These are phyloP conservation scores for Chlamydomonas incerta DNA, from an alignment of 139 green algal genomes.

Conservation along the genomic window DNA sequence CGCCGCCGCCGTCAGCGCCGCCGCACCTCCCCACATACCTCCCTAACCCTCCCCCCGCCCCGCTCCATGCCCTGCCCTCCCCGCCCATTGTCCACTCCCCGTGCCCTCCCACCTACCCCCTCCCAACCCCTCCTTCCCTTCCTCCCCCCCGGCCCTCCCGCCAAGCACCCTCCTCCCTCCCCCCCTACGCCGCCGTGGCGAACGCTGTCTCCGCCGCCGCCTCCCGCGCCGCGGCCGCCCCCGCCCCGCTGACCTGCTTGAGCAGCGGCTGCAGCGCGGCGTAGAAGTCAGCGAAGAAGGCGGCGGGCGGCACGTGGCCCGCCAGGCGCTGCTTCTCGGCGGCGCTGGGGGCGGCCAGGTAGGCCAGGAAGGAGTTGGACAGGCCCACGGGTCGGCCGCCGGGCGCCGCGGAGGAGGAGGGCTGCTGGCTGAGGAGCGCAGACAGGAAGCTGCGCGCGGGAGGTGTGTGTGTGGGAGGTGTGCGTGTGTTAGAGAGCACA, in stretches of 20 bases:
- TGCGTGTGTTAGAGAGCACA: too few relatives aligned
- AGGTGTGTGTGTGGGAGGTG: too few relatives aligned
- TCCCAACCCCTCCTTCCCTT: background rate
- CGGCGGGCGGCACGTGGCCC: slow-evolving; percentile 2
- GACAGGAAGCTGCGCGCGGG: too few relatives aligned
- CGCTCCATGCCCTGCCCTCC: too few relatives aligned
- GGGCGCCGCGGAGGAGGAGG: too few relatives aligned
- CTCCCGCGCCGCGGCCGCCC: background rate
- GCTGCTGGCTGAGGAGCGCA: background rate
- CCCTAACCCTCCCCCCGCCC: background rate
- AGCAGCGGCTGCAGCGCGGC: slow-evolving; percentile 16
- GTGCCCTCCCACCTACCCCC: too few relatives aligned
- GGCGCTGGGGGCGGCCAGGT: slow-evolving; percentile 22
- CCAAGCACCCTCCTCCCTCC: background rate
- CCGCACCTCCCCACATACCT: background rate
- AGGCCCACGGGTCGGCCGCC: background rate
- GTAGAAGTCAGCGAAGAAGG: slow-evolving; percentile 35
- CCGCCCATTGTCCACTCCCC: too few relatives aligned
- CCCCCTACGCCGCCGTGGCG: background rate
- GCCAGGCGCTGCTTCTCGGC: slow-evolving; percentile 20
- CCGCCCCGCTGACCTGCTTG: slow-evolving; percentile 3
- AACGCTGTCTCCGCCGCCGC: background rate
- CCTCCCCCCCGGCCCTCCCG: background rate
- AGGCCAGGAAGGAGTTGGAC: slow-evolving; percentile 21
- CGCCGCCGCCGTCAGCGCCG: background rate